A percentile compares a stretch with the other conserved stretches of the same genome.
These are phyloP conservation scores for Elongisporangium prolatum DNA, from an alignment of 352 stramenopile genomes.

Conservation along the genomic window DNA sequence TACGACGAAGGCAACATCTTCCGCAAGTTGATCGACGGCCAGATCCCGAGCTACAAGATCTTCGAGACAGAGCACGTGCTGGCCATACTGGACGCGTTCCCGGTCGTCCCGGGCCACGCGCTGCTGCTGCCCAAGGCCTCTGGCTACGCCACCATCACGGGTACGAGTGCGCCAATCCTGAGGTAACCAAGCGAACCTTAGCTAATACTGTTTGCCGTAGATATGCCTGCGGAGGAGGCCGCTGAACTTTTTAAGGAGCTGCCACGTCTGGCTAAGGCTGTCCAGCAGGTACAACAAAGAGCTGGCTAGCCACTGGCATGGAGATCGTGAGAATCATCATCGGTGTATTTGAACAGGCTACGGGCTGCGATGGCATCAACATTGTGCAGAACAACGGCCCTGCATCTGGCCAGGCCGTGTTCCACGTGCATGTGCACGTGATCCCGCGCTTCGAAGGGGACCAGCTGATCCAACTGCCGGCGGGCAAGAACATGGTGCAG, in stretches of 20 bases:
- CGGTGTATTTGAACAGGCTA: conserved; percentile 25
- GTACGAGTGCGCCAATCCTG: conserved; percentile 11
- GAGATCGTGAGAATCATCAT: too few relatives aligned
- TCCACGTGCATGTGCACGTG: conserved; percentile 81
- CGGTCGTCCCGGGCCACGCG: conserved; percentile 53
- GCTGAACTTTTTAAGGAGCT: conserved; percentile 71
- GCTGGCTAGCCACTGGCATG: not conserved
- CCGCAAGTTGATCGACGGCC: conserved; percentile 75
- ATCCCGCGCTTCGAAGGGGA: conserved; percentile 69
- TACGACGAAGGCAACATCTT: conserved; percentile 82
- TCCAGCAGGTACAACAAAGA: conserved; percentile 36
- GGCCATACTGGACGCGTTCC: conserved; percentile 81
- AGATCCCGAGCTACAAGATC: conserved; percentile 76
- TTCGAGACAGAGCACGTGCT: conserved; percentile 85
- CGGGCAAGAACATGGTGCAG: conserved; percentile 49
- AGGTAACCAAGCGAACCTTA: not conserved
- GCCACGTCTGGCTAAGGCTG: conserved; percentile 64
- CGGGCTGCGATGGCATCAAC: conserved; percentile 62
- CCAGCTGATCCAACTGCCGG: conserved; percentile 48
- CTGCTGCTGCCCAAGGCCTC: conserved; percentile 69
- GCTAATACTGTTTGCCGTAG: conserved; percentile 12
- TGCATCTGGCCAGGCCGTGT: conserved; percentile 61
- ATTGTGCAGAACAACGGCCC: conserved; percentile 82
- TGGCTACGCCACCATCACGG: conserved; percentile 59
- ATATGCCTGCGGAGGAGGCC: conserved; percentile 68